Evolutionary conservation across 441 rosid genomes (phyloP).

Genomic region (Mallotus japonicus): DNA sequence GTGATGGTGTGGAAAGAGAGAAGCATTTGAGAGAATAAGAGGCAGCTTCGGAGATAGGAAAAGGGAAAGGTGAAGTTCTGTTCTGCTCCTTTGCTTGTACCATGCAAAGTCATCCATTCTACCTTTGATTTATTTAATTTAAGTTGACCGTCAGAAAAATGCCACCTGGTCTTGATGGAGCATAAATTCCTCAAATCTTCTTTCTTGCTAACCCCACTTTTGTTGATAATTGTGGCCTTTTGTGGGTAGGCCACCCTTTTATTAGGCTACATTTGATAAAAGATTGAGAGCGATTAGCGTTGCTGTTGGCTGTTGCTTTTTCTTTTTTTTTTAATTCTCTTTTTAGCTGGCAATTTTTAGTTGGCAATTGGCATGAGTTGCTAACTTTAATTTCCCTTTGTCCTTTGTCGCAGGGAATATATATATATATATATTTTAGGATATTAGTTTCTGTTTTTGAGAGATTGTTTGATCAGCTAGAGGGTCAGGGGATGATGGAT

Average conservation of each 20-base stretch:
- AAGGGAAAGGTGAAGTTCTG: conserved; percentile 41
- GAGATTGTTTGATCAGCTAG: neutral
- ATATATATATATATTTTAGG: neutral
- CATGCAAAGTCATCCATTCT: conserved; percentile 1
- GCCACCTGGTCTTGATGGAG: neutral
- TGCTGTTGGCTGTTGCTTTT: neutral
- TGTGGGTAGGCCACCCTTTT: neutral
- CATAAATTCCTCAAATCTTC: conserved; percentile 9
- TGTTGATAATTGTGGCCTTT: conserved; percentile 1
- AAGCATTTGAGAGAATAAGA: conserved; percentile 17
- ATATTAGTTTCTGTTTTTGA: neutral
- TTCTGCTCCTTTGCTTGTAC: conserved; percentile 26
- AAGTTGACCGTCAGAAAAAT: neutral
- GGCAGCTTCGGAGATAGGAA: conserved; percentile 26
- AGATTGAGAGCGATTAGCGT: neutral
- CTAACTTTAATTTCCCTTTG: neutral
- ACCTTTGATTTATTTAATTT: neutral
- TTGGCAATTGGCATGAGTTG: conserved; percentile 26
- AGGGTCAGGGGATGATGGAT: too few relatives aligned
- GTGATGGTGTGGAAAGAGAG: neutral
- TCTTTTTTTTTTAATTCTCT: neutral
- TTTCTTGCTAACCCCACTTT: conserved; percentile 4
- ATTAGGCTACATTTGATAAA: neutral
- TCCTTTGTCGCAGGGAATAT: conserved; percentile 18
- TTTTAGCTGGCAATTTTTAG: conserved; percentile 15